Evolutionary conservation across 2,329 filamentous ascomycete species (phyloP).

Genomic region (Alternaria sp.): DNA sequence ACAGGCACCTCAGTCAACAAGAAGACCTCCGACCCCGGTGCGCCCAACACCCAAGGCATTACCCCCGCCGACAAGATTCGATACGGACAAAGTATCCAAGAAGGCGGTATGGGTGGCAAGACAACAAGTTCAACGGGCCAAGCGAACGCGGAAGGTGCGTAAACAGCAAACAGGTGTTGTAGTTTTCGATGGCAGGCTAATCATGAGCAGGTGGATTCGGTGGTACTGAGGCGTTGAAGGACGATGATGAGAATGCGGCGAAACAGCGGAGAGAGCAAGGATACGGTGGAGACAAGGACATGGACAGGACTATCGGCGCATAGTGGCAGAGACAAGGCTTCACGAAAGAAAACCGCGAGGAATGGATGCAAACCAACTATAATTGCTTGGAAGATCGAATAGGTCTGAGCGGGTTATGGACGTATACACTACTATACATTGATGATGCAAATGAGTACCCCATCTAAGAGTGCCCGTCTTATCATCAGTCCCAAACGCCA

Average conservation of each 20-base stretch:
- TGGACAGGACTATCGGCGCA: constrained; percentile 58
- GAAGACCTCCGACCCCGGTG: constrained; percentile 42
- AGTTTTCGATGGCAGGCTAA: neutral
- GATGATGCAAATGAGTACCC: neutral
- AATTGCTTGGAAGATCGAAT: neutral
- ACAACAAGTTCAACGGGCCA: constrained; percentile 51
- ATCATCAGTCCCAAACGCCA: constrained; percentile 19
- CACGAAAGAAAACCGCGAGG: neutral
- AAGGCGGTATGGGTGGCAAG: constrained; percentile 62
- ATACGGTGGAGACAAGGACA: constrained; percentile 59
- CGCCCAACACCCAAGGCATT: constrained; percentile 51
- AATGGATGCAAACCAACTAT: neutral
- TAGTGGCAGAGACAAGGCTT: constrained; percentile 29
- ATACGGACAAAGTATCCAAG: constrained; percentile 63
- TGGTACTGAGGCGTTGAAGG: constrained; percentile 50
- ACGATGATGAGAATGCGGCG: constrained; percentile 45
- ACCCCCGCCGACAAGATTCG: constrained; percentile 58
- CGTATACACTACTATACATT: constrained; percentile 1
- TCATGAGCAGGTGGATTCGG: constrained; percentile 41
- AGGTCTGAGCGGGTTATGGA: neutral
- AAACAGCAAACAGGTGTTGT: neutral
- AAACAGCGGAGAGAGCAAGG: constrained; percentile 59
- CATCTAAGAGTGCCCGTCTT: neutral
- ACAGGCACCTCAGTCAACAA: constrained; percentile 19
- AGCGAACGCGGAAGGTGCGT: constrained; percentile 49